Percentiles rank a stretch among this genome's conserved stretches.
Conservation (phyloP, 2,329 filamentous ascomycete species). For the Claviceps digitariae region DNA sequence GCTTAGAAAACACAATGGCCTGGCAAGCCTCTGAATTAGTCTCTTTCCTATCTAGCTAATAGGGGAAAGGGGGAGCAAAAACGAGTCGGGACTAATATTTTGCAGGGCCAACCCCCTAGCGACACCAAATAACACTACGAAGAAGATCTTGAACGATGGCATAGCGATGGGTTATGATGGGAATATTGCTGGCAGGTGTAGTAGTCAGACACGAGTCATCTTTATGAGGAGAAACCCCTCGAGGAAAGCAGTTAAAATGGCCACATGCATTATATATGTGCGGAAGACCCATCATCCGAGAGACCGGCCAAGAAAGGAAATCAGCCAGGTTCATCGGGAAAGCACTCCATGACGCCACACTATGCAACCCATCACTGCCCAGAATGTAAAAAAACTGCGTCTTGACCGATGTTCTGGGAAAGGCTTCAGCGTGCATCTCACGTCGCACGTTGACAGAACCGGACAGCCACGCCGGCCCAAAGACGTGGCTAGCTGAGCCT, state of each 20-base stretch:
- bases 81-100: not conserved
- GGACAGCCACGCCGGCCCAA: not conserved
- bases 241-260: not conserved
- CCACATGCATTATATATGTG: not conserved
- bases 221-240: not conserved
- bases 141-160: not conserved
- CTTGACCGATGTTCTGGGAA: not conserved
- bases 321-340: not conserved
- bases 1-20: slow-evolving; percentile 1
- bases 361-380: not conserved
- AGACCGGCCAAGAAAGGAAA: not conserved
- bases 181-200: not conserved
- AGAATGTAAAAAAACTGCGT: too few relatives aligned
- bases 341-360: not conserved
- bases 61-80: too few relatives aligned
- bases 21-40: not conserved
- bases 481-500: not conserved
- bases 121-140: not conserved
- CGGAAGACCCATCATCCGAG: not conserved
- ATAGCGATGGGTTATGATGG: not conserved
- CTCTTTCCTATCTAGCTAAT: not conserved
- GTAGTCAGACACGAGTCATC: not conserved
- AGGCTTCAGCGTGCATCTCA: not conserved
- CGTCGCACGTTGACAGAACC: not conserved
- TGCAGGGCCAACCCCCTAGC: not conserved